Conservation (phyloP, 768 basidiomycete genomes). For the Tulasnella sp. region DNA sequence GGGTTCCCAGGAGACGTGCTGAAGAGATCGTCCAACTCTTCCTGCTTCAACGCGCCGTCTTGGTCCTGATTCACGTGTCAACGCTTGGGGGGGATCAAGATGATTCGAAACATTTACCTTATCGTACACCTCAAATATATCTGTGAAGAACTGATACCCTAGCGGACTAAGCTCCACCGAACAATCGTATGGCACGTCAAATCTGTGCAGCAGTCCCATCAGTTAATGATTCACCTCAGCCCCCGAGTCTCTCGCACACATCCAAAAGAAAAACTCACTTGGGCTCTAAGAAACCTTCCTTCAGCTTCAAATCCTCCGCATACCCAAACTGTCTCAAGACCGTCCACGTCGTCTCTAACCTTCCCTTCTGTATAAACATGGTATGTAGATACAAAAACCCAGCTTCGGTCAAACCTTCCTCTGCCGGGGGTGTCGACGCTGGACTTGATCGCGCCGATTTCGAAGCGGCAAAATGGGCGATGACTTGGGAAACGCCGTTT, state of each 20-base stretch:
- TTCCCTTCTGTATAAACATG: constrained; percentile 89
- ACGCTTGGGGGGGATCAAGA: too few relatives aligned
- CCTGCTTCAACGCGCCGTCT: constrained; percentile 79
- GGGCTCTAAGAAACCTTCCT: constrained; percentile 77
- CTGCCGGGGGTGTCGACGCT: constrained; percentile 20
- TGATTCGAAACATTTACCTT: too few relatives aligned
- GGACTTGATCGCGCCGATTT: background rate
- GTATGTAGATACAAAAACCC: constrained; percentile 94
- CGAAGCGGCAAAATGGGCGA: constrained; percentile 18
- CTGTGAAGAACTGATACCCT: constrained; percentile 95
- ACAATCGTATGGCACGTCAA: constrained; percentile 87
- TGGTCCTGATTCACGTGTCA: constrained; percentile 85
- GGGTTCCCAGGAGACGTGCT: constrained; percentile 93
- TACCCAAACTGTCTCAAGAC: constrained; percentile 92
- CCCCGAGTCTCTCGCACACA: background rate
- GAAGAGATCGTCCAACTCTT: constrained; percentile 80
- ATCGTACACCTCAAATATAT: constrained; percentile 91
- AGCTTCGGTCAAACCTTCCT: constrained; percentile 76
- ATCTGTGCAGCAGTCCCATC: constrained; percentile 46
- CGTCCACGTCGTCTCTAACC: constrained; percentile 96
- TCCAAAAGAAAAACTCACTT: too few relatives aligned
- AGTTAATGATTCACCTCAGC: background rate
- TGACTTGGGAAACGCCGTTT: constrained; percentile 54
- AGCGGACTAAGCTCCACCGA: constrained; percentile 90
- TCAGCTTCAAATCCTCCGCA: constrained; percentile 82